A percentile compares a stretch with the other conserved stretches of the same genome.
phyloP scores from a whole-genome alignment of 164 flowering plant genomes.

The Dillenia suffruticosa region DNA sequence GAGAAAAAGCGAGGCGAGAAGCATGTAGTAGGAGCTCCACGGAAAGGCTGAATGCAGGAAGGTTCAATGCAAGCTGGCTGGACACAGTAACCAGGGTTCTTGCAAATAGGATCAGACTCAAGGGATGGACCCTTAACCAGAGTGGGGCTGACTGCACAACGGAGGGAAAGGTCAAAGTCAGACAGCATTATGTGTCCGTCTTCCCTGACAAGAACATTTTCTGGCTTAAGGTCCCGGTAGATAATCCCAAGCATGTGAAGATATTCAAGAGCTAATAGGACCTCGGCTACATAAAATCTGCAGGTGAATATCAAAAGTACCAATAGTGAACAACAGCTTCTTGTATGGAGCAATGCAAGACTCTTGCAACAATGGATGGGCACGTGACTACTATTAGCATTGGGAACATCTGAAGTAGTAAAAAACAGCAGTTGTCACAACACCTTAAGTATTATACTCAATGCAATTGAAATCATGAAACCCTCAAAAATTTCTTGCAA shows the following conservation, averaged over 20 bases:
- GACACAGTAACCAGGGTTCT: conserved; percentile 58
- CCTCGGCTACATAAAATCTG: conserved; percentile 91
- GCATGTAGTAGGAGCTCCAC: conserved; percentile 79
- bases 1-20: conserved; percentile 74
- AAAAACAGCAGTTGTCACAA: too few species aligned
- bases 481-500: too few species aligned
- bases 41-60: conserved; percentile 81
- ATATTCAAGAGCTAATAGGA: conserved; percentile 75
- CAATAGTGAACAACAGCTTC: too few species aligned
- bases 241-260: conserved; percentile 94
- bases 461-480: too few species aligned
- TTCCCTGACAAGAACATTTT: conserved; percentile 89
- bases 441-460: too few species aligned
- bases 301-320: conserved; percentile 10
- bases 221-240: conserved; percentile 92
- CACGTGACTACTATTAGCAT: too few species aligned
- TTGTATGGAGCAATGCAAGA: too few species aligned
- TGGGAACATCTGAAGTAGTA: too few species aligned
- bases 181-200: conserved; percentile 96
- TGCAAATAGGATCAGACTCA: conserved; percentile 54
- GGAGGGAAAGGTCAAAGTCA: conserved; percentile 87
- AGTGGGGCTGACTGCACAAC: conserved; percentile 80
- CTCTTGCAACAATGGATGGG: too few species aligned
- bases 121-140: conserved; percentile 56
- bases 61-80: conserved; percentile 82